phyloP scores from a whole-genome alignment of 768 basidiomycete species.

The Lactarius pseudohatsudake region DNA sequence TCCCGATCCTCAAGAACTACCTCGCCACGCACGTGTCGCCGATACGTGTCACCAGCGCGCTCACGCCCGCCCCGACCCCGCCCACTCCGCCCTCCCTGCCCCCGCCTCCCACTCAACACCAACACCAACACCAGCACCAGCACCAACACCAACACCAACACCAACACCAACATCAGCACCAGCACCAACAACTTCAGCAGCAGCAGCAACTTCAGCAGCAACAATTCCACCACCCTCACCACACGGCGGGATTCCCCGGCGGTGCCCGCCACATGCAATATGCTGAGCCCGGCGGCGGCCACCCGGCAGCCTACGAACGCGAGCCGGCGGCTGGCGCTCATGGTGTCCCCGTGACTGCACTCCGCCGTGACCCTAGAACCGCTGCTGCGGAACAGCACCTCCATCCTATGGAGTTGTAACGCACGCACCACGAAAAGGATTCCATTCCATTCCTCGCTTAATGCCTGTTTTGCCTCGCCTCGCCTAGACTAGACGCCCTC shows the following conservation, averaged over 20 bases:
- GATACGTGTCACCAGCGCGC: constrained; percentile 39
- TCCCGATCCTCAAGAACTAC: constrained; percentile 78
- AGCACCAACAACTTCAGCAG: neutral
- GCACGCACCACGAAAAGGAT: neutral
- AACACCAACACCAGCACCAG: neutral
- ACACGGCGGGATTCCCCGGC: neutral
- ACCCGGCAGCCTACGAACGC: constrained; percentile 14
- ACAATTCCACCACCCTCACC: neutral
- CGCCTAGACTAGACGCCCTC: neutral
- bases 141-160: neutral
- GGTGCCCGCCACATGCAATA: constrained; percentile 13
- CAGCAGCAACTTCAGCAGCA: neutral
- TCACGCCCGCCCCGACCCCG: constrained; percentile 4
- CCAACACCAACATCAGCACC: neutral
- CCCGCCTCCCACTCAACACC: neutral
- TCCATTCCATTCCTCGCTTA: neutral
- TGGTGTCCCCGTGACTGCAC: constrained; percentile 1
- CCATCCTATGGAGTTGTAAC: neutral
- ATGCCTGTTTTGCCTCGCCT: neutral
- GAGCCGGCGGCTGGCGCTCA: constrained; percentile 2
- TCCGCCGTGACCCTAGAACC: neutral
- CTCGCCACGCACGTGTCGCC: constrained; percentile 65
- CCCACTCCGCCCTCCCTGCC: constrained; percentile 1
- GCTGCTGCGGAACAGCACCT: neutral
- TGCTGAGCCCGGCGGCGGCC: neutral